phyloP scores from a whole-genome alignment of 2,329 filamentous ascomycete genomes.

The Aspergillus sp. region DNA sequence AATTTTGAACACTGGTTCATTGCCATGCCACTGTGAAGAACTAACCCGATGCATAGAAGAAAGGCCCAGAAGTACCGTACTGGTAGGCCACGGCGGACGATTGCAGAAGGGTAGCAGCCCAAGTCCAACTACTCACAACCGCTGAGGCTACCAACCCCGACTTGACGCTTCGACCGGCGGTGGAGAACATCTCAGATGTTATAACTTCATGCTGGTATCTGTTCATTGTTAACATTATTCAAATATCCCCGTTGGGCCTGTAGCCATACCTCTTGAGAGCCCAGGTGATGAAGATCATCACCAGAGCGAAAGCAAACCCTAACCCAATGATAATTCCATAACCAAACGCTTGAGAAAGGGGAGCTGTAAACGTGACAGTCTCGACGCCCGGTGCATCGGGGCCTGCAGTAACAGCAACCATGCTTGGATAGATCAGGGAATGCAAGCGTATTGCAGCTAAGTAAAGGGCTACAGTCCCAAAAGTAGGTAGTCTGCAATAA shows the following conservation, averaged over 20 bases:
- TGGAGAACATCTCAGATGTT: slow-evolving; percentile 91
- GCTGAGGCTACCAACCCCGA: slow-evolving; percentile 83
- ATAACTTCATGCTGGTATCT: slow-evolving; percentile 71
- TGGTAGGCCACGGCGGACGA: slow-evolving; percentile 78
- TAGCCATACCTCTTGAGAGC: slow-evolving; percentile 58
- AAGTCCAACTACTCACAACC: slow-evolving; percentile 92
- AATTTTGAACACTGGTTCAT: slow-evolving; percentile 20
- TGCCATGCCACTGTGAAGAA: slow-evolving; percentile 26
- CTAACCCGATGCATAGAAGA: slow-evolving; percentile 64
- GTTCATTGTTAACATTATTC: slow-evolving; percentile 6
- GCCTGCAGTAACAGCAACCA: slow-evolving; percentile 1
- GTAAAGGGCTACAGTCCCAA: not conserved
- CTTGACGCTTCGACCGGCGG: slow-evolving; percentile 83
- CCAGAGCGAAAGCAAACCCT: slow-evolving; percentile 71
- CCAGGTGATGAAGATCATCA: slow-evolving; percentile 73
- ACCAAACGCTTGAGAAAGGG: slow-evolving; percentile 61
- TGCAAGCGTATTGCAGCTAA: not conserved
- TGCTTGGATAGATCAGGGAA: not conserved
- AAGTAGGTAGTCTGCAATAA: not conserved
- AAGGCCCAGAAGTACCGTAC: slow-evolving; percentile 68
- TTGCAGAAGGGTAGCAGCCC: slow-evolving; percentile 81
- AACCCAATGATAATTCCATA: slow-evolving; percentile 77
- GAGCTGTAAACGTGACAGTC: slow-evolving; percentile 30
- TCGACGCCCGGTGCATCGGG: slow-evolving; percentile 13
- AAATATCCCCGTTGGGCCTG: not conserved